Base-by-base conservation (phyloP, 1,284 basidiomycete species). In the Pisolithus thermaeus region DNA sequence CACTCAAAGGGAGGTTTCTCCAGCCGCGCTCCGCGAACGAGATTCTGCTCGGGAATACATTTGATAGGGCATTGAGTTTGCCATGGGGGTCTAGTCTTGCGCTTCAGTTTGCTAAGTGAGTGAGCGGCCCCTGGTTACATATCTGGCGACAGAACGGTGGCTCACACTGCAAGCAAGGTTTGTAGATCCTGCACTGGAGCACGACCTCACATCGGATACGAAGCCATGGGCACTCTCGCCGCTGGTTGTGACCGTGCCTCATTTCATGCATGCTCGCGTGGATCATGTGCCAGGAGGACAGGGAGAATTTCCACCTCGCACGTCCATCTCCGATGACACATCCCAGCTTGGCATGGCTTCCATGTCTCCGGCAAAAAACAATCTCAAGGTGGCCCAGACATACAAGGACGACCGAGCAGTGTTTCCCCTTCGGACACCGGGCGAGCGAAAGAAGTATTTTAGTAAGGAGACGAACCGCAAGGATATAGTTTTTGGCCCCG, bases 221-320 rank as follows among this genome's bases (percentile, higher is more conserved):
- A 77, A 86, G 59, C 94, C 94, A 6, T 96, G 93, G 91, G 94
- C 93, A 0, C 76, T 97, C 45, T 92, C 91, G 0, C 93, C 93
- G 0, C 73, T 93, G 38, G 74, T 97, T 18, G 75, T 90, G 0
- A 93, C 92, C 0, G 94, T 96, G 89, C 90, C 90, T 4, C 77
- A 90, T 62, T 75, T 96, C 52, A 69, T 73, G 7, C 80, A 92
- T 57, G 67, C 68, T 38, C 76, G 73, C 11, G 48, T 73, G 1
- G 55, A 58, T 28, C 58, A 58, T 23, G 47, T 49, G 14, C 44
- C 47, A 1, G 56, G 58, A 28, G 49, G 51, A 39, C 42, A 38
- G 45, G 47, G 55, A 3, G 42, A 59, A 8, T 84, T 87, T 56
- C 78, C 81, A 1, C 70, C 79, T 0, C 56, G 55, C 3, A 59